Percentiles rank a stretch among this genome's conserved stretches.
phyloP scores from a whole-genome alignment of 306 rosid genomes.

The Hylodesmum podocarpum region DNA sequence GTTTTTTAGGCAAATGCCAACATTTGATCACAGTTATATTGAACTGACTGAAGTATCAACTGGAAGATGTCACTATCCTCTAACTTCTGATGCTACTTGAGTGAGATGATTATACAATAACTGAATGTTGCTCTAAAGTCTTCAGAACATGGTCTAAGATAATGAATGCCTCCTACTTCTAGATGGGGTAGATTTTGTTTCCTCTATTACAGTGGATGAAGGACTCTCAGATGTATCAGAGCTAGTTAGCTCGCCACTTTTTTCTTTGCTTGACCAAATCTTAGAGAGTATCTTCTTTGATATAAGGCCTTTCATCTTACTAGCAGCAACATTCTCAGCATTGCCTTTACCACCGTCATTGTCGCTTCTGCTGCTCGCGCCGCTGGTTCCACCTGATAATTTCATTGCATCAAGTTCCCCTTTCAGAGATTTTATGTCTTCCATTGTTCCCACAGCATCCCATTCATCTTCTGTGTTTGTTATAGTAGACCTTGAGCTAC shows the following conservation, averaged over 20 bases:
- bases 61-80: conserved; percentile 48
- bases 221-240: conserved; percentile 94
- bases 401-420: conserved; percentile 60
- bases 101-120: conserved; percentile 46
- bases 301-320: conserved; percentile 67
- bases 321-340: too few relatives aligned
- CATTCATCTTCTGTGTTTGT: conserved; percentile 88
- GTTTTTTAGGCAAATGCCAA: conserved; percentile 19
- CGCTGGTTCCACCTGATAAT: conserved; percentile 38
- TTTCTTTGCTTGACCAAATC: conserved; percentile 86
- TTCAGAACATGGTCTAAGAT: conserved; percentile 51
- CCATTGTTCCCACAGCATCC: conserved; percentile 72
- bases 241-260: conserved; percentile 74
- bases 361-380: conserved; percentile 32
- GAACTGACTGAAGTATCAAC: conserved; percentile 32
- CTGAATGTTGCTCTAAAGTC: conserved; percentile 8
- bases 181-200: conserved; percentile 80
- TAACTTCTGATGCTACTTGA: conserved; percentile 48
- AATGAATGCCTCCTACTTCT: conserved; percentile 83
- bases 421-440: conserved; percentile 69
- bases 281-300: conserved; percentile 78
- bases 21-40: conserved; percentile 24
- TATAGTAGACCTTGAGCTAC: conserved; percentile 88
- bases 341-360: conserved; percentile 38
- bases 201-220: conserved; percentile 71